Percentiles rank a stretch among this genome's conserved stretches.
Conservation (phyloP, 2,329 filamentous ascomycete genomes). For the Paraphaeosphaeria minitans region DNA sequence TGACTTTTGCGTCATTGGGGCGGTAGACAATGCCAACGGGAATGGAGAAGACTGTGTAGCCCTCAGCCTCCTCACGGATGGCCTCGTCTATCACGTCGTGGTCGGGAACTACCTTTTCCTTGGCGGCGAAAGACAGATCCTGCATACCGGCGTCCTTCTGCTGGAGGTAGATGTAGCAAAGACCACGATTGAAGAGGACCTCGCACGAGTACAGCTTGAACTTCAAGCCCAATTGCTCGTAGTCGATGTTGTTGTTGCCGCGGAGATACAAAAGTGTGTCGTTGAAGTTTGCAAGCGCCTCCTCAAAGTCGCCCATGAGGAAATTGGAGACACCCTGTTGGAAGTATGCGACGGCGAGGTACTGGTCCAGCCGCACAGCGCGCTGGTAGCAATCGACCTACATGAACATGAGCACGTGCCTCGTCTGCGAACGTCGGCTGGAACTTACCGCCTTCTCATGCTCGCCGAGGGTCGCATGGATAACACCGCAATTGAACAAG, state of each 20-base stretch:
- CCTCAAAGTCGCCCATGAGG: slow-evolving; percentile 93
- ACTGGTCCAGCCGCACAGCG: slow-evolving; percentile 88
- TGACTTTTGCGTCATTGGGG: slow-evolving; percentile 96
- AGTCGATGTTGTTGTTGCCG: slow-evolving; percentile 97
- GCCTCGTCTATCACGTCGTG: slow-evolving; percentile 99
- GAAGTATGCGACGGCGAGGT: slow-evolving; percentile 96
- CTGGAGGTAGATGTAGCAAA: slow-evolving; percentile 97
- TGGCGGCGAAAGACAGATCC: slow-evolving; percentile 86
- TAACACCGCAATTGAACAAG: slow-evolving; percentile 96
- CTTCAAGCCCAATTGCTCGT: slow-evolving; percentile 90
- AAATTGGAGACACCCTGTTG: slow-evolving; percentile 99
- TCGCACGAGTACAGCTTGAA: slow-evolving; percentile 98
- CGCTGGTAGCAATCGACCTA: slow-evolving; percentile 95
- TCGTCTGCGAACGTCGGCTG: neutral
- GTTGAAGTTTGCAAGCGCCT: slow-evolving; percentile 97
- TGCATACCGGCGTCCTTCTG: slow-evolving; percentile 89
- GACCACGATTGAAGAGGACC: slow-evolving; percentile 92
- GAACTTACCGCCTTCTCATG: slow-evolving; percentile 87
- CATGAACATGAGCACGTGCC: slow-evolving; percentile 24
- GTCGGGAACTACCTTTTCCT: slow-evolving; percentile 94
- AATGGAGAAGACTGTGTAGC: slow-evolving; percentile 98
- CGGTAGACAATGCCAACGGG: slow-evolving; percentile 94
- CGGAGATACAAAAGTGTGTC: slow-evolving; percentile 93
- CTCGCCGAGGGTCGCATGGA: slow-evolving; percentile 93
- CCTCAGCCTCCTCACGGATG: slow-evolving; percentile 90